These are phyloP conservation scores for Chenopodium album DNA, from an alignment of 148 eudicot genomes.

Conservation along the genomic window DNA sequence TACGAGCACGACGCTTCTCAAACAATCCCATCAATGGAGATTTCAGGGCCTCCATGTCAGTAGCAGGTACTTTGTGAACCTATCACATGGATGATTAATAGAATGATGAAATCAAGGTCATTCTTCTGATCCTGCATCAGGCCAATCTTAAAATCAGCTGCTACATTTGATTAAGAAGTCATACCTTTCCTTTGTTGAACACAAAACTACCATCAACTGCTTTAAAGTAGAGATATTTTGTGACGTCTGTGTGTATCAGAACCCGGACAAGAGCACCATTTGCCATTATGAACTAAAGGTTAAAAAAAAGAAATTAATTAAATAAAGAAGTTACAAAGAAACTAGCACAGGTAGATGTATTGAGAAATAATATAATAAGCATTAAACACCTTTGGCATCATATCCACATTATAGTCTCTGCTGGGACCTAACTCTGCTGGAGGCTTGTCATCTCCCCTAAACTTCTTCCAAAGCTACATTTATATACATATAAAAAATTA, in stretches of 20 bases:
- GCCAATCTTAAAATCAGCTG: constrained; percentile 1
- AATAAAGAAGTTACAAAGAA: constrained; percentile 11
- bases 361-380: neutral
- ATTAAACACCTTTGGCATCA: constrained; percentile 81
- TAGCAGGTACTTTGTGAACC: constrained; percentile 97
- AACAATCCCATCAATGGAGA: constrained; percentile 97
- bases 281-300: constrained; percentile 80
- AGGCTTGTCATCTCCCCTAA: constrained; percentile 80
- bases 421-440: constrained; percentile 80
- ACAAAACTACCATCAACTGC: constrained; percentile 97
- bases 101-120: constrained; percentile 8
- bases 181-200: constrained; percentile 93
- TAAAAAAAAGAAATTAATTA: neutral
- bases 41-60: constrained; percentile 96
- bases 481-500: no score
- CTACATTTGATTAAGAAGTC: neutral
- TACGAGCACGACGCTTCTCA: constrained; percentile 91
- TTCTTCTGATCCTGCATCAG: neutral
- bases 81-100: constrained; percentile 26
- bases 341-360: neutral
- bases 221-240: constrained; percentile 83
- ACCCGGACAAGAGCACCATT: constrained; percentile 97
- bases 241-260: constrained; percentile 92
- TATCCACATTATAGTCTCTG: constrained; percentile 91
- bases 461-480: constrained; percentile 85